These are phyloP conservation scores for Potentilla sterilis DNA, from an alignment of 306 rosid genomes.

Conservation along the genomic window DNA sequence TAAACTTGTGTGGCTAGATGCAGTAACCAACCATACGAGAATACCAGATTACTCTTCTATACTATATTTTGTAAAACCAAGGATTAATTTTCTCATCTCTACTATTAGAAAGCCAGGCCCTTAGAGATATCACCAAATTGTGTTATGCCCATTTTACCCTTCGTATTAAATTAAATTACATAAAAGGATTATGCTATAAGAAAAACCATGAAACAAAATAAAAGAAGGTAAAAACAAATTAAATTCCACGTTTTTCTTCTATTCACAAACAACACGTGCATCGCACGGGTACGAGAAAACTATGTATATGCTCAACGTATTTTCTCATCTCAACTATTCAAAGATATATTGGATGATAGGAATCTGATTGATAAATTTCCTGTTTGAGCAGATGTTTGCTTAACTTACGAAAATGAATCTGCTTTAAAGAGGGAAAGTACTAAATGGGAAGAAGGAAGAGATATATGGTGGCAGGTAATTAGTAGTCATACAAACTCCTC, in stretches of 20 bases:
- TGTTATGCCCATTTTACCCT: no score
- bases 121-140: no score
- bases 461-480: constrained; percentile 99
- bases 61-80: constrained; percentile 6
- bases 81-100: no score
- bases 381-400: constrained; percentile 56
- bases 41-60: neutral
- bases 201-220: no score
- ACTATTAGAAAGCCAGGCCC: no score
- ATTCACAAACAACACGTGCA: no score
- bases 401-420: constrained; percentile 61
- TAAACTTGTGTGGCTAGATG: neutral
- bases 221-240: no score
- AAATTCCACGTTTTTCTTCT: no score
- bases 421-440: constrained; percentile 72
- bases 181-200: no score
- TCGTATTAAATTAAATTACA: no score
- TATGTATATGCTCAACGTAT: no score
- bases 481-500: constrained; percentile 20
- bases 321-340: neutral
- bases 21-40: neutral
- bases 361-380: constrained; percentile 14
- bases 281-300: no score
- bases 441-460: constrained; percentile 78
- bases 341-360: neutral